Evolutionary conservation across 345 rosid genomes (phyloP), one percentile per base, ranked within the genome.

Genomic region (Eucalyptus microcorys): DNA sequence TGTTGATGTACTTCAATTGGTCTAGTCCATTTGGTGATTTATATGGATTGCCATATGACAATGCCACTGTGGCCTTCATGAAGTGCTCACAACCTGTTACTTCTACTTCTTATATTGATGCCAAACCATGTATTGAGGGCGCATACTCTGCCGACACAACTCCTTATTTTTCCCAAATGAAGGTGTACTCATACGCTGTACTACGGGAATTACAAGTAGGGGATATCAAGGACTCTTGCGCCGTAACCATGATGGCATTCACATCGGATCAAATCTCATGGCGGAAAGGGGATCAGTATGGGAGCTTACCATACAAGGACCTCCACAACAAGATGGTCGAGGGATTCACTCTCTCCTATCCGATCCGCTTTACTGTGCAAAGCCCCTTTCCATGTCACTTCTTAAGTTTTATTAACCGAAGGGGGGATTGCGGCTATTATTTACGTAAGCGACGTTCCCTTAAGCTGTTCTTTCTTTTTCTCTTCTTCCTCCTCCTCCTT

Each of bases 261-360:
- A 0, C 32, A 59, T 11, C n/a, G 7, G 7, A 11, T 5, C 7
- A 59, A 22, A 9, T 10, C n/a, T 11, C 14, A 1, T 0, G n/a
- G 30, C 13, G n/a, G n/a, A 0, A 57, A 26, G 30, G 61, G 30
- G 14, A 57, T 57, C n/a, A 5, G 64, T 0, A 26, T 57, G 14
- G 7, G 66, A 59, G 66, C 66, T 27, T 12, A 59, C 0, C 66
- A 5, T 59, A 59, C n/a, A 59, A 59, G 66, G 66, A 59, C 14
- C n/a, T 59, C n/a, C n/a, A 26, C 66, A 59, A 11, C 66, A 59
- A 26, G n/a, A 26, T 59, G n/a, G 66, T 0, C 32, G 7, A 26
- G n/a, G 66, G 66, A 59, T 59, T 59, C 66, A 11, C 0, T 59
- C n/a, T 59, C 66, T 0, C 32, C 15, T 55, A 3, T 52, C 19